Percentiles rank a stretch among this genome's conserved stretches.
Evolutionary conservation across 768 basidiomycete genomes (phyloP).

Genomic region (Mycena rebaudengoi): DNA sequence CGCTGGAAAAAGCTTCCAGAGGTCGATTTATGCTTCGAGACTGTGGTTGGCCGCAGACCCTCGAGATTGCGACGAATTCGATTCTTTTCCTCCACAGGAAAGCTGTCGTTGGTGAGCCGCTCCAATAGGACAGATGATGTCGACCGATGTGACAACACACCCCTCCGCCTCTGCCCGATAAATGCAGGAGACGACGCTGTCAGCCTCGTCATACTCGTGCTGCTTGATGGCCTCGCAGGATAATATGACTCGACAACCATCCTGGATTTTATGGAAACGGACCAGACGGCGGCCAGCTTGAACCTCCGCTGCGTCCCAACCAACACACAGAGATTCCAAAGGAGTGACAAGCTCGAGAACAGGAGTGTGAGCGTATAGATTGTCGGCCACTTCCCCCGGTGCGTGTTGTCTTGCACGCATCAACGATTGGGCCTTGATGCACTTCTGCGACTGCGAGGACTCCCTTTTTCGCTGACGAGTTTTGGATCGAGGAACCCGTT

Average conservation of each 20-base stretch:
- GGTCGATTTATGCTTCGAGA: conserved; percentile 84
- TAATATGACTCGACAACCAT: conserved; percentile 79
- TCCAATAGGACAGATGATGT: conserved; percentile 95
- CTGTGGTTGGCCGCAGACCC: conserved; percentile 88
- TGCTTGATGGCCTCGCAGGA: conserved; percentile 81
- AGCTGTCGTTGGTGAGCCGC: conserved; percentile 74
- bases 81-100: conserved; percentile 97
- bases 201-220: conserved; percentile 74
- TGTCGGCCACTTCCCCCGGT: conserved; percentile 42
- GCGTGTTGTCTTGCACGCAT: conserved; percentile 51
- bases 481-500: conserved; percentile 24
- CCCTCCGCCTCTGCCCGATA: conserved; percentile 79
- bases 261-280: conserved; percentile 81
- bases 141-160: conserved; percentile 94
- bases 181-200: conserved; percentile 94
- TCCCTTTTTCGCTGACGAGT: conserved; percentile 16
- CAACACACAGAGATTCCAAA: conserved; percentile 60
- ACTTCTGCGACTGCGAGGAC: background rate
- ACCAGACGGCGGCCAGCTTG: conserved; percentile 82
- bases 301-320: conserved; percentile 74
- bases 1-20: conserved; percentile 91
- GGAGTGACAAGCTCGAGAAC: conserved; percentile 69
- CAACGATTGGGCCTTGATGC: conserved; percentile 50
- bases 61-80: conserved; percentile 94
- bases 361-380: conserved; percentile 59